Conservation (phyloP, 108 stramenopile genomes). For the Cyclotella kingstonii region DNA sequence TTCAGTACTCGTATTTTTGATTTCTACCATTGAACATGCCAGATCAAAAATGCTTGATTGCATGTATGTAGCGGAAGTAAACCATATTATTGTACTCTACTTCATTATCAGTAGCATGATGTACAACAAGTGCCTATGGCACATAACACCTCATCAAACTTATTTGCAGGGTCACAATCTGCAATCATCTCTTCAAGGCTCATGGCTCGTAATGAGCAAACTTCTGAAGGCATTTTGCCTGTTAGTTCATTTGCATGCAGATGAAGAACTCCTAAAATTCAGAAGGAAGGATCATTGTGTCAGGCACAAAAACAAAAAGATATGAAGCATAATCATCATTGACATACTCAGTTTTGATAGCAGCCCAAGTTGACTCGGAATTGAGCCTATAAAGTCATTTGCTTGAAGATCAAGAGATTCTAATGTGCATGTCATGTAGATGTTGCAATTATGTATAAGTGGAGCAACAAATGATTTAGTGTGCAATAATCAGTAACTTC, state of each 20-base stretch:
- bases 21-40: background rate
- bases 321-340: background rate
- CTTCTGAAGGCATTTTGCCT: slow-evolving; percentile 52
- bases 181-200: slow-evolving; percentile 13
- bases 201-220: slow-evolving; percentile 34
- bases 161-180: slow-evolving; percentile 19
- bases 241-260: slow-evolving; percentile 47
- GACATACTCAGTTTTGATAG: slow-evolving; percentile 37
- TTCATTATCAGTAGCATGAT: slow-evolving; percentile 10
- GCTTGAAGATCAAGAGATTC: slow-evolving; percentile 19
- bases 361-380: slow-evolving; percentile 61
- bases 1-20: too few species aligned
- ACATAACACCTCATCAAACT: slow-evolving; percentile 14
- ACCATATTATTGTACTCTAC: too few species aligned
- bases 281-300: background rate
- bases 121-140: slow-evolving; percentile 21
- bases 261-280: slow-evolving; percentile 27
- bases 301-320: background rate
- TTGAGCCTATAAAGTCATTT: slow-evolving; percentile 44
- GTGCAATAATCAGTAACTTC: slow-evolving; percentile 16
- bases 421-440: background rate
- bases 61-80: too few species aligned
- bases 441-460: background rate
- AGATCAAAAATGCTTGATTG: too few species aligned
- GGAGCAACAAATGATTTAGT: background rate